Conservation (phyloP, 805 yeast species). For the Scheffersomyces ergatensis region DNA sequence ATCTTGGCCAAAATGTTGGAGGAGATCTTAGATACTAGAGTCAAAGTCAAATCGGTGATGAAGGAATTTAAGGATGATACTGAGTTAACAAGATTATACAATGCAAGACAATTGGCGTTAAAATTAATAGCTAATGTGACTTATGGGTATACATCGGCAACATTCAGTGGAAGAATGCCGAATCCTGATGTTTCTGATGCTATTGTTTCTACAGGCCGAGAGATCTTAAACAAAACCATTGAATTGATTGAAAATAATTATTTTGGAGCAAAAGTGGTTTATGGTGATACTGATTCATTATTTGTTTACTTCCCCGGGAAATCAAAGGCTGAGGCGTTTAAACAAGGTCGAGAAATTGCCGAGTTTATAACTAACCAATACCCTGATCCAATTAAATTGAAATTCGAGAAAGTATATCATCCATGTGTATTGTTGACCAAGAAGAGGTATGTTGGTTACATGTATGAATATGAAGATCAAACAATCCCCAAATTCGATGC, state of each 20-base stretch:
- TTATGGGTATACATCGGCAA: slow-evolving; percentile 93
- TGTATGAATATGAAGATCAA: slow-evolving; percentile 62
- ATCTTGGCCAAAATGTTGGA: slow-evolving; percentile 78
- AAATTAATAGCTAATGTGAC: slow-evolving; percentile 93
- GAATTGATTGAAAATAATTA: slow-evolving; percentile 57
- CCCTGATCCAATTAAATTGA: slow-evolving; percentile 79
- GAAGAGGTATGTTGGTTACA: slow-evolving; percentile 87
- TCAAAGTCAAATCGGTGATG: slow-evolving; percentile 77
- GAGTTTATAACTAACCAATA: slow-evolving; percentile 56
- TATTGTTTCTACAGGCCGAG: slow-evolving; percentile 88
- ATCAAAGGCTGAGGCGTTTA: slow-evolving; percentile 72
- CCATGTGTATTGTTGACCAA: slow-evolving; percentile 79
- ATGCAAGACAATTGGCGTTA: slow-evolving; percentile 80
- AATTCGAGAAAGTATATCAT: slow-evolving; percentile 90
- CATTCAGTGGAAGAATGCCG: slow-evolving; percentile 97
- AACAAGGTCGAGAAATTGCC: slow-evolving; percentile 71
- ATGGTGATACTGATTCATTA: slow-evolving; percentile 94
- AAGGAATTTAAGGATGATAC: slow-evolving; percentile 42
- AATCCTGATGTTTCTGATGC: slow-evolving; percentile 94
- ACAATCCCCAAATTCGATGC: slow-evolving; percentile 77
- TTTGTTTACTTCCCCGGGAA: slow-evolving; percentile 90
- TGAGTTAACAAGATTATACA: slow-evolving; percentile 54
- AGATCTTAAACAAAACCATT: slow-evolving; percentile 71
- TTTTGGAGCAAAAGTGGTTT: slow-evolving; percentile 91
- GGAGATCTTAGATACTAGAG: slow-evolving; percentile 77